Evolutionary conservation across 176 grass and related monocot species (phyloP).

Genomic region (Eleusine coracana): DNA sequence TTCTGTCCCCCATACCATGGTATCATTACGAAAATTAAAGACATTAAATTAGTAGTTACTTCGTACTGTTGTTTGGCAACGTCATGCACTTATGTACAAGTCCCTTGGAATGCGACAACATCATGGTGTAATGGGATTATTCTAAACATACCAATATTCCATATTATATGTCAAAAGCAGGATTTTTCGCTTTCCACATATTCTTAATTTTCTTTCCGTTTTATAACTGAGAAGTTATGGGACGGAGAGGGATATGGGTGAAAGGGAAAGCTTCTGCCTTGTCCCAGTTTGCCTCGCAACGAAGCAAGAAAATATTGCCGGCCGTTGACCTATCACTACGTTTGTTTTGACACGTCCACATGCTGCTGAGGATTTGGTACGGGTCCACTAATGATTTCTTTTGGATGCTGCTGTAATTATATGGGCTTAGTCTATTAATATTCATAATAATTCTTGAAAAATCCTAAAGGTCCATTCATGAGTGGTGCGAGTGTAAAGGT

Average conservation of each 20-base stretch:
- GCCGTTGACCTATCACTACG: not conserved
- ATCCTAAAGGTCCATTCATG: no score
- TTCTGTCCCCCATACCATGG: not conserved
- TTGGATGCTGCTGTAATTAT: no score
- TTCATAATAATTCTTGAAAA: no score
- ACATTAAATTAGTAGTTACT: not conserved
- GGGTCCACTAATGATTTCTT: slow-evolving; percentile 33
- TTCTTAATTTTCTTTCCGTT: not conserved
- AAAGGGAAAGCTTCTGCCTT: not conserved
- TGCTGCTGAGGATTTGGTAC: not conserved
- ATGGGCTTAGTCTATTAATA: no score
- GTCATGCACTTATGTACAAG: not conserved
- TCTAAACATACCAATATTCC: not conserved
- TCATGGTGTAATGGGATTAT: no score
- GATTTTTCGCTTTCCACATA: not conserved
- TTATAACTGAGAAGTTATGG: not conserved
- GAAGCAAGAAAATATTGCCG: slow-evolving; percentile 40
- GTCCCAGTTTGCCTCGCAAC: slow-evolving; percentile 10
- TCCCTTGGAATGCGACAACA: not conserved
- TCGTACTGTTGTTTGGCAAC: not conserved
- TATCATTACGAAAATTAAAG: not conserved
- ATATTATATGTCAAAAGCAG: not conserved
- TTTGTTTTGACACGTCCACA: slow-evolving; percentile 23
- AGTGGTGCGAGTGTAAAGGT: no score
- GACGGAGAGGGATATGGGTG: not conserved